phyloP scores from a whole-genome alignment of 1,284 basidiomycete genomes.

The Trametes pubescens region DNA sequence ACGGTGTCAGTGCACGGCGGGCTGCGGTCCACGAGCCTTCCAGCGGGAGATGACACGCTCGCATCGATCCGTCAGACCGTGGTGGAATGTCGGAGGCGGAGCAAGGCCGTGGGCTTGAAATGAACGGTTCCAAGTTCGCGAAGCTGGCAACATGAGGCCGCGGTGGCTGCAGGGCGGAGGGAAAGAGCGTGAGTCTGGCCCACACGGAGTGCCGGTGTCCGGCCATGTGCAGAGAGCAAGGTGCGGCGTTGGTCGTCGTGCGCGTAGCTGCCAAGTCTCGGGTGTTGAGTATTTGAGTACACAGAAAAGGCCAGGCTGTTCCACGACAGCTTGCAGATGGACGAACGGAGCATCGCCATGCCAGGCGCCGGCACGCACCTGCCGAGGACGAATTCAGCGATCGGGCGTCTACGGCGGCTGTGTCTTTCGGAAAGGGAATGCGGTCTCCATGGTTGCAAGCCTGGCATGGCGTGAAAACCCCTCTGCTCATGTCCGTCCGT shows the following conservation, averaged over 20 bases:
- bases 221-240: background rate
- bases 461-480: background rate
- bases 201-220: background rate
- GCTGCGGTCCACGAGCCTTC: background rate
- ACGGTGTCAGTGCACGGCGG: background rate
- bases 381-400: background rate
- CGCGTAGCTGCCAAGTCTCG: background rate
- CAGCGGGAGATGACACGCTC: background rate
- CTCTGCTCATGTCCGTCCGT: conserved; percentile 7
- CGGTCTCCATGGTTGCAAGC: conserved; percentile 20
- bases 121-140: background rate
- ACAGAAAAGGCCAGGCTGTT: background rate
- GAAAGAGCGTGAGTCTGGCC: background rate
- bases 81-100: background rate
- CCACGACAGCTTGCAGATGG: background rate
- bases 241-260: background rate
- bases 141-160: background rate
- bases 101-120: background rate
- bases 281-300: background rate
- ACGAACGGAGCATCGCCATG: background rate
- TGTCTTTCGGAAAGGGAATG: background rate
- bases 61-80: background rate
- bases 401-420: background rate
- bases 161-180: background rate
- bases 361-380: background rate